Base-by-base conservation (phyloP, 2,329 filamentous ascomycete genomes). In the Botrytis byssoidea region DNA sequence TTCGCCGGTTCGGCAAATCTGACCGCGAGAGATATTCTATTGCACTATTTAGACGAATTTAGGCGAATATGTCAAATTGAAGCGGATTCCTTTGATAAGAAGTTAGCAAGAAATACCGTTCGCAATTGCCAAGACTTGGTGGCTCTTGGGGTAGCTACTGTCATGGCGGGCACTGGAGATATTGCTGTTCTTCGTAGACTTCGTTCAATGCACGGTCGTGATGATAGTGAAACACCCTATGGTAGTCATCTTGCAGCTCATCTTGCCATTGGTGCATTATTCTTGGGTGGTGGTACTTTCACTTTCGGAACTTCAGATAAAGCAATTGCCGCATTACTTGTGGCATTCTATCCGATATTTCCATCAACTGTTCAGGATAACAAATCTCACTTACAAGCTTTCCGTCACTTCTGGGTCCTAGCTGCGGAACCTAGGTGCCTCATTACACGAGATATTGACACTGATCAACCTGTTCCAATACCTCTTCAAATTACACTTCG, bases 91-190 rank as follows among this genome's bases (percentile, higher is more conserved):
- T 98, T 97, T 80, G 97, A 99, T 80, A 90, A 92, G 61, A 94
- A 93, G 79, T 87, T 98, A 25, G 90, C 95, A 3, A 88, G 93
- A 48, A 92, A 92, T 71, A 95, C 95, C 12, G 91, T 95, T 2
- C 89, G 94, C 55, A 97, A 97, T 85, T 98, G 96, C 79, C 93
- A 98, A 79, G 95, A 98, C 80, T 86, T 97, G 3, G 83, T 98
- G 18, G 93, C 93, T 0, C 85, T 99, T 9, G 92, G 94, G 9
- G 89, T 90, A 35, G 91, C 96, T 0, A 93, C 92, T 2, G 93
- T 98, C 70, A 98, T 98, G 95, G 94, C 97, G 9, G 96, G 96
- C 42, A 97, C 94, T 0, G 96, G 97, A 57, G 97, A 99, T 80
- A 85, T 99, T 32, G 84, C 89, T 3, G 91, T 97, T 1, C 92